These are phyloP conservation scores for Cyathus striatus DNA, from an alignment of 768 basidiomycete species.

Conservation along the genomic window DNA sequence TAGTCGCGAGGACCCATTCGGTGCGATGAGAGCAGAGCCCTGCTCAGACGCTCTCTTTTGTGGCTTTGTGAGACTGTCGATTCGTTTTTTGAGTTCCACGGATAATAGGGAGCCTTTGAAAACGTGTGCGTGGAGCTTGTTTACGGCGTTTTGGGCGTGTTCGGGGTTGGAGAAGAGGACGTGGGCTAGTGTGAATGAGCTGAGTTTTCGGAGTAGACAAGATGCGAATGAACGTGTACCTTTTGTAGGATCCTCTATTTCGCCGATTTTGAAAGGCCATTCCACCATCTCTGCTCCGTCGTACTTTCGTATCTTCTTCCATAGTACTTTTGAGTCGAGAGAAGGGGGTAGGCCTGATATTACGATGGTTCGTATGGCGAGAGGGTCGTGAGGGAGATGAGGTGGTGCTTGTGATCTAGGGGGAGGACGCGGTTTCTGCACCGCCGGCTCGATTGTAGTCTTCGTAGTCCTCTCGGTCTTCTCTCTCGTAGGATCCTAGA, in stretches of 20 bases:
- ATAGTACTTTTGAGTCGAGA: constrained; percentile 62
- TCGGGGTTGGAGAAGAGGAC: constrained; percentile 67
- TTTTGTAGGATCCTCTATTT: constrained; percentile 38
- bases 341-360: constrained; percentile 66
- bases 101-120: constrained; percentile 89
- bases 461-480: too few relatives aligned
- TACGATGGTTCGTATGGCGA: constrained; percentile 80
- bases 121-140: constrained; percentile 86
- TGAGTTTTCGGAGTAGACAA: neutral
- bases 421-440: constrained; percentile 31
- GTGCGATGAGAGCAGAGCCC: constrained; percentile 33
- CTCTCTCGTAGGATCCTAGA: too few relatives aligned
- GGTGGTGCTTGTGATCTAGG: constrained; percentile 25
- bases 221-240: constrained; percentile 29
- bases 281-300: constrained; percentile 71
- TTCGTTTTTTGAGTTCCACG: constrained; percentile 80
- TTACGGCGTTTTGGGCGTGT: constrained; percentile 64
- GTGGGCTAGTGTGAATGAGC: constrained; percentile 42
- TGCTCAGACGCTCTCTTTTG: constrained; percentile 18
- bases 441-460: too few relatives aligned
- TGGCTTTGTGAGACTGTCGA: constrained; percentile 60
- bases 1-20: constrained; percentile 72
- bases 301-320: constrained; percentile 86
- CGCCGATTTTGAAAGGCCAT: constrained; percentile 55
- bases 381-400: constrained; percentile 55